A percentile compares a stretch with the other conserved stretches of the same genome.
These are phyloP conservation scores for Prunus mume DNA, from an alignment of 306 rosid species.

Conservation along the genomic window DNA sequence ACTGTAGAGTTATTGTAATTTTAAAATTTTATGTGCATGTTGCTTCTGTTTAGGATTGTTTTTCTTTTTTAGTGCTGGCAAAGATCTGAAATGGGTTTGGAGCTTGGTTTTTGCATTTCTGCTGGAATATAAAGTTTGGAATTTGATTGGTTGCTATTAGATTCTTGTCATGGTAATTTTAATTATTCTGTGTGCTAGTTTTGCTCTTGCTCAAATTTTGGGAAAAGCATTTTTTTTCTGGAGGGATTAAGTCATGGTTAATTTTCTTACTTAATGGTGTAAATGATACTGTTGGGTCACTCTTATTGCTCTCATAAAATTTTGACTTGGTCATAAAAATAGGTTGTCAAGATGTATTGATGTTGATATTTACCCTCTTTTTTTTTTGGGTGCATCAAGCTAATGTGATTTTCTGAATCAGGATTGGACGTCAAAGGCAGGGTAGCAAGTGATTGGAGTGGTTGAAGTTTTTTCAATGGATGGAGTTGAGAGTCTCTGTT, in stretches of 20 bases:
- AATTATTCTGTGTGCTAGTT: not conserved
- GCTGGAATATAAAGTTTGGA: not conserved
- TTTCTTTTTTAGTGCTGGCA: constrained; percentile 1
- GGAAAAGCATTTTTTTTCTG: not conserved
- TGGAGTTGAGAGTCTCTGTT: not conserved
- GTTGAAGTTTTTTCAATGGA: constrained; percentile 11
- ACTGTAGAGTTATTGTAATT: not conserved
- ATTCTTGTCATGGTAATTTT: constrained; percentile 8
- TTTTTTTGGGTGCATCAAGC: constrained; percentile 7
- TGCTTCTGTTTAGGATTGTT: constrained; percentile 15
- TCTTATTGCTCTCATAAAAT: not conserved
- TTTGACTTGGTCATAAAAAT: constrained; percentile 12
- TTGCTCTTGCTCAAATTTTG: not conserved
- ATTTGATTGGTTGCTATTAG: constrained; percentile 14
- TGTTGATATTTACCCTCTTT: not conserved
- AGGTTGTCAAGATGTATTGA: not conserved
- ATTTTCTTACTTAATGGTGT: not conserved
- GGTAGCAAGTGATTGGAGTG: constrained; percentile 28
- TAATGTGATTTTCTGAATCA: constrained; percentile 39
- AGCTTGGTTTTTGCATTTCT: not conserved
- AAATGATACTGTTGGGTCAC: not conserved
- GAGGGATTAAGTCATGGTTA: not conserved
- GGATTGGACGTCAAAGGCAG: constrained; percentile 35
- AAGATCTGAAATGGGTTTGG: constrained; percentile 31
- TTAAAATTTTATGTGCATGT: not conserved